These are phyloP conservation scores for Russula sp. DNA, from an alignment of 768 basidiomycete species.

Conservation along the genomic window DNA sequence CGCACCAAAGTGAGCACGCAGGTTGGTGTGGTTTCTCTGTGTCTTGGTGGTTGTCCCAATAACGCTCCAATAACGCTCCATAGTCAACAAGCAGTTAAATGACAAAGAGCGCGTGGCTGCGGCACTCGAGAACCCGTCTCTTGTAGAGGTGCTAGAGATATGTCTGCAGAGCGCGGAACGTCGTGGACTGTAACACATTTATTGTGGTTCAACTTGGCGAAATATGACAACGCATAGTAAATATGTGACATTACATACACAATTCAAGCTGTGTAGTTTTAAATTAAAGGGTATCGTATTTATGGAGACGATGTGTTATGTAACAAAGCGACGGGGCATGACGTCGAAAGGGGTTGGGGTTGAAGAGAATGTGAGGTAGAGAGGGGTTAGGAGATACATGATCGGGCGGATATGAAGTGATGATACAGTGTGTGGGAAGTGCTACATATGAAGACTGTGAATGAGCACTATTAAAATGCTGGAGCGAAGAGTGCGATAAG, in stretches of 20 bases:
- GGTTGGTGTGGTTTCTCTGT: conserved; percentile 46
- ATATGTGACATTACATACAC: conserved; percentile 3
- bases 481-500: conserved; percentile 9
- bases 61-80: too few relatives aligned
- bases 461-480: conserved; percentile 8
- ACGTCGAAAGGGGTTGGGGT: background rate
- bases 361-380: background rate
- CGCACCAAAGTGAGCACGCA: conserved; percentile 91
- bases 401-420: conserved; percentile 1
- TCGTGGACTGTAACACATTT: conserved; percentile 6
- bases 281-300: conserved; percentile 21
- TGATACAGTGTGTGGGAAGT: conserved; percentile 21
- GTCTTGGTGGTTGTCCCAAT: background rate
- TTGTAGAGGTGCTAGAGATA: conserved; percentile 85
- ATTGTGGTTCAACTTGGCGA: background rate
- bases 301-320: conserved; percentile 15
- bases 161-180: conserved; percentile 45
- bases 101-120: conserved; percentile 99
- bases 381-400: conserved; percentile 10
- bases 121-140: conserved; percentile 86
- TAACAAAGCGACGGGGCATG: background rate
- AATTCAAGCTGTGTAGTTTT: background rate
- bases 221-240: background rate
- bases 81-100: conserved; percentile 98
- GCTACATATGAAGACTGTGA: conserved; percentile 19